Conservation (phyloP, 768 basidiomycete genomes). For the Boletus reticulatus region DNA sequence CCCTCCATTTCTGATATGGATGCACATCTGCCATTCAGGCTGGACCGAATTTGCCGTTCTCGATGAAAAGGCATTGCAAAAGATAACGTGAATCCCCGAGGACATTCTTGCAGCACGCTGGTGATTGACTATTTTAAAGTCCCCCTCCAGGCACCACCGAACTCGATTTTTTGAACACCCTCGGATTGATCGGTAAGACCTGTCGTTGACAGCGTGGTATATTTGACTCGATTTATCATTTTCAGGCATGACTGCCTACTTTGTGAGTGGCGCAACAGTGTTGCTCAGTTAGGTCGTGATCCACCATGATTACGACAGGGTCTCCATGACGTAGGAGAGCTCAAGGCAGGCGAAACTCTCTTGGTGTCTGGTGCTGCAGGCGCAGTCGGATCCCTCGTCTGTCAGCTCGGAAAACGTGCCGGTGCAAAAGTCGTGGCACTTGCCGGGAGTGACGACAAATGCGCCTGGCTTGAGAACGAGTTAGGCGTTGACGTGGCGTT, state of each 20-base stretch:
- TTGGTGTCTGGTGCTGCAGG: constrained; percentile 92
- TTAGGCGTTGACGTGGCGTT: constrained; percentile 79
- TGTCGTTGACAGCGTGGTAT: not conserved
- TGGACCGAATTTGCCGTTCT: constrained; percentile 77
- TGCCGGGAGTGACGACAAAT: constrained; percentile 83
- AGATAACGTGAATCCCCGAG: constrained; percentile 49
- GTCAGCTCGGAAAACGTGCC: constrained; percentile 77
- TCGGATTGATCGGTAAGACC: constrained; percentile 70
- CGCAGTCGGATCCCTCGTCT: constrained; percentile 79
- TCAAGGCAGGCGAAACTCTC: constrained; percentile 83
- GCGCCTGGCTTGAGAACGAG: constrained; percentile 80
- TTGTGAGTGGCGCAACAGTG: constrained; percentile 45
- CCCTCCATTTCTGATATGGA: not conserved
- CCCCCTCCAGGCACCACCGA: constrained; percentile 56
- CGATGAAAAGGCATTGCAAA: constrained; percentile 48
- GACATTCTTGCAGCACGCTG: not conserved
- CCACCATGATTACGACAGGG: constrained; percentile 48
- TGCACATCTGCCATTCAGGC: constrained; percentile 38
- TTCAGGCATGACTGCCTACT: constrained; percentile 84
- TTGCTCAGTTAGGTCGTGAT: constrained; percentile 2
- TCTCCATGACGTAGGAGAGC: constrained; percentile 71
- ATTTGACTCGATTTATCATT: not conserved
- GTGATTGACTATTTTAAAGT: constrained; percentile 31
- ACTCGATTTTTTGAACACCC: constrained; percentile 78
- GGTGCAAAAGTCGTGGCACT: constrained; percentile 87